phyloP scores from a whole-genome alignment of 805 yeast species.

The Myxozyma mucilagina region DNA sequence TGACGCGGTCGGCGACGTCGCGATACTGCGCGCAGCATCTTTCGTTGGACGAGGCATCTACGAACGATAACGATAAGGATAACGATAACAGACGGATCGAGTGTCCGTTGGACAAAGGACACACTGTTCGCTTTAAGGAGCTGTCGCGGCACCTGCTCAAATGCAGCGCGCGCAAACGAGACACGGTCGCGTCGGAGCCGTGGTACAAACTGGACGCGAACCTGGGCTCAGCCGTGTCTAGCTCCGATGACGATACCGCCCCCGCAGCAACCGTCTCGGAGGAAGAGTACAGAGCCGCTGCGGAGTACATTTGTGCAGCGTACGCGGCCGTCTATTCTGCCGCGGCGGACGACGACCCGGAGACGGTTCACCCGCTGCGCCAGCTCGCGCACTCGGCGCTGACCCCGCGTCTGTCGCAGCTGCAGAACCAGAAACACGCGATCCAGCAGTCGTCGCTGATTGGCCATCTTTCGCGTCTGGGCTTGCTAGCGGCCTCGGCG shows the following conservation, averaged over 20 bases:
- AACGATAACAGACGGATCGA: not conserved
- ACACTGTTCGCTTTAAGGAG: conserved; percentile 13
- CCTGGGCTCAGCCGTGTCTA: not conserved
- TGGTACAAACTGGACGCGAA: conserved; percentile 25
- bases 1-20: conserved; percentile 55
- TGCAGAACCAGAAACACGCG: conserved; percentile 70
- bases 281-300: conserved; percentile 15
- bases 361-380: conserved; percentile 29
- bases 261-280: not conserved
- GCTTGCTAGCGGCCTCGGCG: conserved; percentile 42
- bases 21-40: conserved; percentile 65
- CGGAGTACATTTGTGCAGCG: not conserved
- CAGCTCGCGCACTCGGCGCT: conserved; percentile 40
- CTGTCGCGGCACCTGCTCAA: conserved; percentile 29
- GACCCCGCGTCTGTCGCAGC: conserved; percentile 49
- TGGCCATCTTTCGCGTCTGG: conserved; percentile 55
- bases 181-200: conserved; percentile 20
- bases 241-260: not conserved
- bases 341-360: not conserved
- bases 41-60: not conserved
- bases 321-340: conserved; percentile 15
- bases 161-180: conserved; percentile 13
- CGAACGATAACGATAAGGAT: not conserved
- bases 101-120: conserved; percentile 26
- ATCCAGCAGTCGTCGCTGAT: conserved; percentile 79